Percentiles rank a stretch among this genome's conserved stretches.
Evolutionary conservation across 305 asterid genomes (phyloP).

Genomic region (Salvia sclarea): DNA sequence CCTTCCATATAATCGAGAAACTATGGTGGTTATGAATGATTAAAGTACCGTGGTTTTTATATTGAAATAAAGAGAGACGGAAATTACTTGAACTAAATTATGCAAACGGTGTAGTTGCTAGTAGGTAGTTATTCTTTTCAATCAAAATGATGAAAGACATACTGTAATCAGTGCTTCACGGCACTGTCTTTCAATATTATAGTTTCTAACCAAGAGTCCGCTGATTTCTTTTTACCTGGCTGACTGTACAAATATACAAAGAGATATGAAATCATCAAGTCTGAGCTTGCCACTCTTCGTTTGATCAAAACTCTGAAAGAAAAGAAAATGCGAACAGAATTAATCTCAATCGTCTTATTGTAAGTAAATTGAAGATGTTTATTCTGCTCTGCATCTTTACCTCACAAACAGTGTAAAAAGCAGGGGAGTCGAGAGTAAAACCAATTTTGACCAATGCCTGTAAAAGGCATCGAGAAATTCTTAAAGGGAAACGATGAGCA

Average conservation of each 20-base stretch:
- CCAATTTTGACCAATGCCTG: slow-evolving; percentile 79
- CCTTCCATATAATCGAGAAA: not conserved
- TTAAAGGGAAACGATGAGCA: slow-evolving; percentile 11
- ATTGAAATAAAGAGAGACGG: not conserved
- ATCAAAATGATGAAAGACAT: not conserved
- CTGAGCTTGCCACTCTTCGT: slow-evolving; percentile 68
- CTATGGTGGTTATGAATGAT: not conserved
- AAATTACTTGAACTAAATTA: not conserved
- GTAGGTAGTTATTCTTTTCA: not conserved
- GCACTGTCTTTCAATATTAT: not conserved
- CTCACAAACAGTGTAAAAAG: slow-evolving; percentile 86
- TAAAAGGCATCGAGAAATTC: slow-evolving; percentile 5
- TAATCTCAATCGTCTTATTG: slow-evolving; percentile 18
- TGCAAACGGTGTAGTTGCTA: slow-evolving; percentile 4
- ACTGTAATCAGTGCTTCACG: not conserved
- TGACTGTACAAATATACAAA: slow-evolving; percentile 83
- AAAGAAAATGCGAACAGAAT: slow-evolving; percentile 22
- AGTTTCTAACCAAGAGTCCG: slow-evolving; percentile 6
- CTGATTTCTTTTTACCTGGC: slow-evolving; percentile 51
- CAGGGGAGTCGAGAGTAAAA: slow-evolving; percentile 74
- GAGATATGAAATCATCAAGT: slow-evolving; percentile 74
- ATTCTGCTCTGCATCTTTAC: slow-evolving; percentile 38
- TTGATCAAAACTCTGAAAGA: slow-evolving; percentile 71
- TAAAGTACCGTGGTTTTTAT: not conserved
- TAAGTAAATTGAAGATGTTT: not conserved